Conservation (phyloP, 148 eudicot species). For the Agrostemma githago region DNA sequence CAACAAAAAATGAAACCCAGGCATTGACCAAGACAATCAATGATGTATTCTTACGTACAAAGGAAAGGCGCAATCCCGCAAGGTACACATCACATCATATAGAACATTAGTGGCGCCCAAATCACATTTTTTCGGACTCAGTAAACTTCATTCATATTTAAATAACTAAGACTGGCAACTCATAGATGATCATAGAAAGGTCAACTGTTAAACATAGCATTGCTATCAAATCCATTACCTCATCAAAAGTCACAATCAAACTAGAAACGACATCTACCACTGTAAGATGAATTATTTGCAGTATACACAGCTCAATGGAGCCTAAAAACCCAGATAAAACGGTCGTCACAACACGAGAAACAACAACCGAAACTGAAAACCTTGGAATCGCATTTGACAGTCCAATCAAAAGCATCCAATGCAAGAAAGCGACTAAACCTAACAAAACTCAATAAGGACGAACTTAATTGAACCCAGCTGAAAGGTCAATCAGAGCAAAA, state of each 20-base stretch:
- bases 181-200: background rate
- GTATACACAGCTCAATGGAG: background rate
- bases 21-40: background rate
- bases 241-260: background rate
- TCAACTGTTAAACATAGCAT: background rate
- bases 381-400: background rate
- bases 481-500: constrained; percentile 11
- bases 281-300: background rate
- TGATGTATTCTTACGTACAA: background rate
- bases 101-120: background rate
- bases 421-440: background rate
- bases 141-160: constrained; percentile 2
- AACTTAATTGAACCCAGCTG: too few species aligned
- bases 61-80: background rate
- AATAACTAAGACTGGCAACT: background rate
- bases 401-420: background rate
- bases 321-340: background rate
- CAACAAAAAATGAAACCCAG: background rate
- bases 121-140: background rate
- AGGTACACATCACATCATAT: background rate
- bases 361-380: background rate
- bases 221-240: background rate
- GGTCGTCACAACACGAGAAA: background rate
- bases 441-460: background rate
- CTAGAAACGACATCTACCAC: too few species aligned